Base-by-base conservation (phyloP, 106 monocot species). In the Dioscorea alata region DNA sequence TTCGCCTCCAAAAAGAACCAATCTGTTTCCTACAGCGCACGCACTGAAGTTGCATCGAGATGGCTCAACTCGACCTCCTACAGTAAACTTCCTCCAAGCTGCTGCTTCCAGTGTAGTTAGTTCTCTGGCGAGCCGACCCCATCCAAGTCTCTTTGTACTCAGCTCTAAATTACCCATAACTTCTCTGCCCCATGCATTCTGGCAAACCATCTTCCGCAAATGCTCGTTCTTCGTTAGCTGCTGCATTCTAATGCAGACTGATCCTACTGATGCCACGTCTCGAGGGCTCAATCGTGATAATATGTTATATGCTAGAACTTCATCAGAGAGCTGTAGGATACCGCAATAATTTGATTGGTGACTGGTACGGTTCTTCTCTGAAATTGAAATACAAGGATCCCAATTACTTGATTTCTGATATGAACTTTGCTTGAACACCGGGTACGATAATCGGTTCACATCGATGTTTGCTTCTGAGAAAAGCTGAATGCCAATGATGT, bases 41-140 rank as follows among this genome's bases (percentile, higher is more conserved):
- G 88, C 91, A 33, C 95, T 86, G 74, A 91, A 96, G 56, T 96
- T 96, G 63, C 95, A 96, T 0, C 95, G 87, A 16, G 91, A 96
- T 8, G 95, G 95, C 74, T 91, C 88, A 0, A 96, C 75, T 48
- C 84, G 65, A 12, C 95, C 95, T 48, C 84, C 88, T 7, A 96
- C 91, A 2, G 88, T 91, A 59, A 91, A 85, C 69, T 96, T 96
- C 62, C 73, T 81, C 95, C 95, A 96, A 16, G 88, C 69, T 23
- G 83, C 95, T 6, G 95, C 91, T 67, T 96, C 95, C 7, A 91
- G 77, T 4, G 95, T 96, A 34, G 95, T 96, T 57, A 96, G 63
- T 51, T 91, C 95, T 51, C 95, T 61, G 7, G 91, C 91, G 0
- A 96, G 82, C 20, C 91, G 88, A 31, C 84, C 84, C 95, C 95